A percentile compares a stretch with the other conserved stretches of the same genome.
These are phyloP conservation scores for Neurospora sublineolata DNA, from an alignment of 495 filamentous ascomycete genomes.

Conservation along the genomic window DNA sequence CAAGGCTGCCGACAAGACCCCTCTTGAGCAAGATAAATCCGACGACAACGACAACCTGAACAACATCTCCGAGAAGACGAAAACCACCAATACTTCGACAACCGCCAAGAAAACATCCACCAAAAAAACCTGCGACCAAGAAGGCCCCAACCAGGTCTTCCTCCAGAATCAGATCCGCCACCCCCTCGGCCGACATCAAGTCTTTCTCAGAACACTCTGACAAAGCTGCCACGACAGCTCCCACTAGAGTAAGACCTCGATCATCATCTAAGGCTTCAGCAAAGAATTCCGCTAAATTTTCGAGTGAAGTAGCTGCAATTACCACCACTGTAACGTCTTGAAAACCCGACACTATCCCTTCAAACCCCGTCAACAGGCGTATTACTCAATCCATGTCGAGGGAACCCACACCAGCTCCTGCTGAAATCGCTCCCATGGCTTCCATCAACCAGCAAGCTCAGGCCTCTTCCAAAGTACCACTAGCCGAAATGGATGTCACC, in stretches of 20 bases:
- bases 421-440: too few relatives aligned
- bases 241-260: neutral
- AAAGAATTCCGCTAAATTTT: fast-evolving
- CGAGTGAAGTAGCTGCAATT: too few relatives aligned
- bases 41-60: neutral
- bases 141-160: neutral
- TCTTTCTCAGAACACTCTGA: neutral
- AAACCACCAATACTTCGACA: neutral
- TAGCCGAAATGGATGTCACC: too few relatives aligned
- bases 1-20: neutral
- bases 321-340: too few relatives aligned
- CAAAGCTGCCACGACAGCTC: neutral
- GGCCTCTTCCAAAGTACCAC: too few relatives aligned
- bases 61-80: neutral
- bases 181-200: fast-evolving
- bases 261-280: neutral
- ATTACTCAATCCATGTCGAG: too few relatives aligned
- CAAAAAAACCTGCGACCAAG: neutral
- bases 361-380: too few relatives aligned
- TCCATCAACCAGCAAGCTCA: too few relatives aligned
- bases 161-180: neutral
- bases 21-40: neutral
- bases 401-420: too few relatives aligned
- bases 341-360: too few relatives aligned
- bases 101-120: neutral